Evolutionary conservation across 495 filamentous ascomycete species (phyloP).

Genomic region (Cercophora scortea): DNA sequence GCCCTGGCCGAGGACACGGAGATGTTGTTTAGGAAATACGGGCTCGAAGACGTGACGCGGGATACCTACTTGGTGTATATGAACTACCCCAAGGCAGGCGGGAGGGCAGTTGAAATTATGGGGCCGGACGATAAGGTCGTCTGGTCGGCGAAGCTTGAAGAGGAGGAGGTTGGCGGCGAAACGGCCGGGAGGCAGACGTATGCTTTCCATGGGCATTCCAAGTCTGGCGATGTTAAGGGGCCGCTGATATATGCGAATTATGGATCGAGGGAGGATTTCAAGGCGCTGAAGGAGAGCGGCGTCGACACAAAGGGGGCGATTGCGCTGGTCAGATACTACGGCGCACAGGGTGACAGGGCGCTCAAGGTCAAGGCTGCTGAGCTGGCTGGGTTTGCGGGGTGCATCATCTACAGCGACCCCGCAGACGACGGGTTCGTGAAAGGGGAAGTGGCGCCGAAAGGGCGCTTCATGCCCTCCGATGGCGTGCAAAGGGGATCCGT

Average conservation of each 20-base stretch:
- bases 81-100: slow-evolving; percentile 76
- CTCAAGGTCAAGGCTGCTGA: slow-evolving; percentile 89
- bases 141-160: slow-evolving; percentile 85
- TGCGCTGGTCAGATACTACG: slow-evolving; percentile 73
- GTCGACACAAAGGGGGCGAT: slow-evolving; percentile 73
- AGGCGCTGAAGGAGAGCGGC: slow-evolving; percentile 58
- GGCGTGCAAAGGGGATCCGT: slow-evolving; percentile 81
- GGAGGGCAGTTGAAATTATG: slow-evolving; percentile 74
- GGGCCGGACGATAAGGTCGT: slow-evolving; percentile 50
- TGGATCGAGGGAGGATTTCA: slow-evolving; percentile 77
- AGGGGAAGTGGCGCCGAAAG: slow-evolving; percentile 63
- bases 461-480: slow-evolving; percentile 68
- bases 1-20: slow-evolving; percentile 76
- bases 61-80: slow-evolving; percentile 83
- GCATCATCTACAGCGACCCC: slow-evolving; percentile 88
- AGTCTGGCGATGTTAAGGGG: slow-evolving; percentile 80
- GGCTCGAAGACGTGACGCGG: slow-evolving; percentile 62
- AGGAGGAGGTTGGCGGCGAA: slow-evolving; percentile 50
- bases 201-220: slow-evolving; percentile 84
- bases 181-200: slow-evolving; percentile 52
- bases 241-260: slow-evolving; percentile 94
- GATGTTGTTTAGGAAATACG: slow-evolving; percentile 57
- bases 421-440: slow-evolving; percentile 66
- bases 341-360: slow-evolving; percentile 60
- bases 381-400: slow-evolving; percentile 72